Conservation (phyloP, 2,329 filamentous ascomycete genomes). For the Pseudonectria foliicola region DNA sequence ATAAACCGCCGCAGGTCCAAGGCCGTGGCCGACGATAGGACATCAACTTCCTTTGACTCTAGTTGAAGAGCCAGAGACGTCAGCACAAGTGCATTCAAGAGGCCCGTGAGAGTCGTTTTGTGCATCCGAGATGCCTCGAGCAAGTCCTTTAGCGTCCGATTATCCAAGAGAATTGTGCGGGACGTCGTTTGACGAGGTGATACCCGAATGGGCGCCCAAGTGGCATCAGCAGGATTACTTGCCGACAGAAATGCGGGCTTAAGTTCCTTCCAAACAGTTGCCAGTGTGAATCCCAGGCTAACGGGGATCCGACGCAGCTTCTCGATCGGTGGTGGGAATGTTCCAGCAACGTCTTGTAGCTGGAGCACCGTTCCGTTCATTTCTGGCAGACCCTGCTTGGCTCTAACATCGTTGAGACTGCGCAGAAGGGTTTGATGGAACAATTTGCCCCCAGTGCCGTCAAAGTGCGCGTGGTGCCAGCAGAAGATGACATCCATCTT, state of each 20-base stretch:
- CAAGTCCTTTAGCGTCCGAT: conserved; percentile 10
- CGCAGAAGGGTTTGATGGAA: conserved; percentile 23
- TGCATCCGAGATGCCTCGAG: conserved; percentile 18
- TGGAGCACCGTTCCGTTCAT: conserved; percentile 5
- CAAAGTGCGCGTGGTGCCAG: conserved; percentile 21
- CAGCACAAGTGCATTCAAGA: conserved; percentile 20
- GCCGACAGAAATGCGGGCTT: conserved; percentile 9
- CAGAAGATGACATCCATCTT: conserved; percentile 21
- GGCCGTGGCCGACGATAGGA: conserved; percentile 7
- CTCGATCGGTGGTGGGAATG: conserved; percentile 20
- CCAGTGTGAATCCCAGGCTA: conserved; percentile 10
- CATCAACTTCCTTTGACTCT: background rate
- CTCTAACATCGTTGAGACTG: conserved; percentile 15
- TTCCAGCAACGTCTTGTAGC: conserved; percentile 1
- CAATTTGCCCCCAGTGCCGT: conserved; percentile 25
- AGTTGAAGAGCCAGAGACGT: conserved; percentile 15
- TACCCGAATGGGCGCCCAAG: conserved; percentile 19
- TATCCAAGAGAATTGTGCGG: conserved; percentile 12
- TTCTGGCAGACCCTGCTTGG: background rate
- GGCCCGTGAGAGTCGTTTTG: conserved; percentile 22
- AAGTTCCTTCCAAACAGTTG: conserved; percentile 13
- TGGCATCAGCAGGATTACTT: conserved; percentile 6
- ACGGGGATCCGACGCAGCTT: conserved; percentile 14
- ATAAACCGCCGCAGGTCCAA: conserved; percentile 18
- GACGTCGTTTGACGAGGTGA: conserved; percentile 14